Percentiles rank a stretch among this genome's conserved stretches.
These are phyloP conservation scores for Opeltia flavorubescens DNA, from an alignment of 495 filamentous ascomycete species.

Conservation along the genomic window DNA sequence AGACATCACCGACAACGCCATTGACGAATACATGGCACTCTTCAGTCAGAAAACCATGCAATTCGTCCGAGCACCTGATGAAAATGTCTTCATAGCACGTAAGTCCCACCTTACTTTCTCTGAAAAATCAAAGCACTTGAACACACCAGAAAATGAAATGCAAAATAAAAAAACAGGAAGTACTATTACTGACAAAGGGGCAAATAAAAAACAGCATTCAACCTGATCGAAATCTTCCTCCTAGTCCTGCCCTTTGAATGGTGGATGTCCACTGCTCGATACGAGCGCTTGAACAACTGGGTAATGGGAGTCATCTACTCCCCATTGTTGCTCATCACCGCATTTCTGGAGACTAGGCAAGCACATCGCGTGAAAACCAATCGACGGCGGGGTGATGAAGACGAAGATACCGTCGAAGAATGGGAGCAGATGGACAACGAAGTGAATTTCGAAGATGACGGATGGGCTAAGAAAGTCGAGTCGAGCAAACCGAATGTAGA, in stretches of 20 bases:
- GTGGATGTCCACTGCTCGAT: constrained; percentile 62
- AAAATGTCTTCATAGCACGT: constrained; percentile 92
- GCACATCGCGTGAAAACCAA: constrained; percentile 57
- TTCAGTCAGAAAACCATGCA: constrained; percentile 86
- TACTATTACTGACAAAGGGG: background rate
- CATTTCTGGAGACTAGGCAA: constrained; percentile 54
- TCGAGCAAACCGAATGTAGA: constrained; percentile 62
- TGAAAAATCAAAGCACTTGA: background rate
- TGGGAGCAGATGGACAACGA: constrained; percentile 72
- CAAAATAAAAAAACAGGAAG: background rate
- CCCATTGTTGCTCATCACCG: constrained; percentile 67
- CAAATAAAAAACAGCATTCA: constrained; percentile 42
- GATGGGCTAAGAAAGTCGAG: constrained; percentile 65
- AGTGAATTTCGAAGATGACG: constrained; percentile 63
- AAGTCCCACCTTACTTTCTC: constrained; percentile 12
- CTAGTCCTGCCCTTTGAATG: constrained; percentile 81
- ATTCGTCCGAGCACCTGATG: constrained; percentile 91
- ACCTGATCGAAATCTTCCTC: constrained; percentile 75
- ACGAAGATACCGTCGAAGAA: constrained; percentile 78
- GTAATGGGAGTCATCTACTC: constrained; percentile 82
- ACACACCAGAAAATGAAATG: background rate
- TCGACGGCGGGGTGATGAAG: constrained; percentile 65
- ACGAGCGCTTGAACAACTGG: constrained; percentile 68
- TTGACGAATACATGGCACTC: constrained; percentile 87
- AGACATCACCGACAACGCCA: constrained; percentile 87